These are phyloP conservation scores for Stemphylium lycopersici DNA, from an alignment of 2,329 filamentous ascomycete species.

Conservation along the genomic window DNA sequence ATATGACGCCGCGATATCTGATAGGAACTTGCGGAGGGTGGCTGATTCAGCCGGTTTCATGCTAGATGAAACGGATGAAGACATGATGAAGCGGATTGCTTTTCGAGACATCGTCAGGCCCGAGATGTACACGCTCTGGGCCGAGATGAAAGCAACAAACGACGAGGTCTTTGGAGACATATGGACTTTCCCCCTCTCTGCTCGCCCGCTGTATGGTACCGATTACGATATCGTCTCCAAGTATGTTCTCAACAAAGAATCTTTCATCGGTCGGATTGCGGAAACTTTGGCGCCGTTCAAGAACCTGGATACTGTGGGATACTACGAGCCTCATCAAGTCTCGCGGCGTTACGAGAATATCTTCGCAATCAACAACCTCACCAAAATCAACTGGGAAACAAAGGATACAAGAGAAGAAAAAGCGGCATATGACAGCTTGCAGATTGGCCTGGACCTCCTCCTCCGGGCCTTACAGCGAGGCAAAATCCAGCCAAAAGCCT, in stretches of 20 bases:
- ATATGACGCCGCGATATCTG: neutral
- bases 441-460: neutral
- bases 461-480: neutral
- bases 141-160: neutral
- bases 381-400: neutral
- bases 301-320: too few relatives aligned
- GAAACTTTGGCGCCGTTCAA: neutral
- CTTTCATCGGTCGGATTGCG: neutral
- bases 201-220: neutral
- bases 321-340: too few relatives aligned
- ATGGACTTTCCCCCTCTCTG: neutral
- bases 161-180: neutral
- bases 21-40: too few relatives aligned
- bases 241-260: neutral
- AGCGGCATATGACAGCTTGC: neutral
- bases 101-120: too few relatives aligned
- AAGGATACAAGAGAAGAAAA: neutral
- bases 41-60: too few relatives aligned
- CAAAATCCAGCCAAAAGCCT: neutral
- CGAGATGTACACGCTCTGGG: neutral
- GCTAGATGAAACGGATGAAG: neutral
- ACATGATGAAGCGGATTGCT: neutral
- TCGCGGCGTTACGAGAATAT: too few relatives aligned
- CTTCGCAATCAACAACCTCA: neutral
- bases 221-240: neutral